A percentile compares a stretch with the other conserved stretches of the same genome.
phyloP scores from a whole-genome alignment of 805 yeast genomes.

The Yamadazyma sp. region DNA sequence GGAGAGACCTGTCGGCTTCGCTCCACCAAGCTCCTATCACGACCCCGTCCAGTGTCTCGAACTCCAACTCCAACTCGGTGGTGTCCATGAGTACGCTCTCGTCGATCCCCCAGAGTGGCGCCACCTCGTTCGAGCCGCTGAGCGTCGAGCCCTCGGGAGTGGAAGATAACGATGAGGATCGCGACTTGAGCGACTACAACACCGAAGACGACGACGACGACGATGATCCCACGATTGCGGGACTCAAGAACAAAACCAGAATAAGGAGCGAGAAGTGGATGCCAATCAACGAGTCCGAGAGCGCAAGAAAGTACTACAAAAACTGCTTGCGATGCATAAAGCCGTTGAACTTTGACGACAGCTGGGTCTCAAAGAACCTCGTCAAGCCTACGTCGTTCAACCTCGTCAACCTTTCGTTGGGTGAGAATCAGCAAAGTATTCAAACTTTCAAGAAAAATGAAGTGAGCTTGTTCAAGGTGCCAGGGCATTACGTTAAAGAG shows the following conservation, averaged over 20 bases:
- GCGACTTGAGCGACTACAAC: constrained; percentile 9
- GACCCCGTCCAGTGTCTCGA: constrained; percentile 2
- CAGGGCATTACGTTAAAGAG: constrained; percentile 35
- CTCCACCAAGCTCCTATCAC: not conserved
- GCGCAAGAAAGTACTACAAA: constrained; percentile 39
- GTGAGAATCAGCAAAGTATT: not conserved
- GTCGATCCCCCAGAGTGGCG: constrained; percentile 6
- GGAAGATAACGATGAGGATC: constrained; percentile 8
- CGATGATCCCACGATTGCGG: constrained; percentile 13
- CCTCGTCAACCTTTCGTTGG: not conserved
- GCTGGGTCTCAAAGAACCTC: constrained; percentile 52
- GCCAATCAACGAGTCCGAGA: constrained; percentile 39
- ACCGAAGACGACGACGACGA: constrained; percentile 15
- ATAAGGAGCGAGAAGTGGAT: constrained; percentile 46
- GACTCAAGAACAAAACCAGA: constrained; percentile 4
- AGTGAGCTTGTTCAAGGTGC: constrained; percentile 20
- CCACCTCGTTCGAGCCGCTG: constrained; percentile 6
- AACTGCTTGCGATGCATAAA: constrained; percentile 59
- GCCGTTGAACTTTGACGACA: constrained; percentile 50
- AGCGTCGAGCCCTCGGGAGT: constrained; percentile 5
- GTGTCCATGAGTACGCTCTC: constrained; percentile 8
- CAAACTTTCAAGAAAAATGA: constrained; percentile 8
- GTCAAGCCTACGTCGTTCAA: constrained; percentile 35
- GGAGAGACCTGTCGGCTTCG: constrained; percentile 8
- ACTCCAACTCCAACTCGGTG: constrained; percentile 7